Evolutionary conservation across 192 early-diverging fungal genomes (phyloP).

Genomic region (Coemansia sp.): DNA sequence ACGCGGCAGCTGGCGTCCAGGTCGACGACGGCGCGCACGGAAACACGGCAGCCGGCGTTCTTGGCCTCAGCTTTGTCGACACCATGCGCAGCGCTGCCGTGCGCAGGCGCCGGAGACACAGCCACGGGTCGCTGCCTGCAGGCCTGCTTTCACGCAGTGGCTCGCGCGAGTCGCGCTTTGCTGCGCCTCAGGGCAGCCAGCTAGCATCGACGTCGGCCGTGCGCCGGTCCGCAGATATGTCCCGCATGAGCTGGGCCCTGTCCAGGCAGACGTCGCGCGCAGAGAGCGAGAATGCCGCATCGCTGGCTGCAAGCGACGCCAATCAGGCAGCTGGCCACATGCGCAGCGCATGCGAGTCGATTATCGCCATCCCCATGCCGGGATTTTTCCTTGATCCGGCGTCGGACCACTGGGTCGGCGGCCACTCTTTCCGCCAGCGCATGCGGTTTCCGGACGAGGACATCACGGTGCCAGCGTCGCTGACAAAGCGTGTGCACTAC

Average conservation of each 20-base stretch:
- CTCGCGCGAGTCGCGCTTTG: slow-evolving; percentile 23
- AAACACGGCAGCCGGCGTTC: slow-evolving; percentile 32
- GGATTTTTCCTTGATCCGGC: slow-evolving; percentile 46
- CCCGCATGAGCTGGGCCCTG: slow-evolving; percentile 1
- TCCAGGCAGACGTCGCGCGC: slow-evolving; percentile 15
- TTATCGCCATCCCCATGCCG: slow-evolving; percentile 49
- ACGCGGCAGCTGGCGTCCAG: slow-evolving; percentile 11
- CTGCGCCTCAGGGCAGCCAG: background rate
- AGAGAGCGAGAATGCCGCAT: background rate
- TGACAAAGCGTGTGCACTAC: slow-evolving; percentile 55
- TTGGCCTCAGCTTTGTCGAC: slow-evolving; percentile 31
- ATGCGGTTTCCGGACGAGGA: slow-evolving; percentile 44
- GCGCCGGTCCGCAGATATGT: slow-evolving; percentile 6
- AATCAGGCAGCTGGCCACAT: background rate
- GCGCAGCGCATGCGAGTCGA: slow-evolving; percentile 16
- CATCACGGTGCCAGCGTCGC: slow-evolving; percentile 48
- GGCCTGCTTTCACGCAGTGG: slow-evolving; percentile 25
- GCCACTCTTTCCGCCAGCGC: slow-evolving; percentile 49
- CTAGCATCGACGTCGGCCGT: background rate
- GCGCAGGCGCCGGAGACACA: slow-evolving; percentile 19
- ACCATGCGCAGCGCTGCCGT: slow-evolving; percentile 20
- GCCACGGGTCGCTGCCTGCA: slow-evolving; percentile 29
- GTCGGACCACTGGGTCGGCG: slow-evolving; percentile 51
- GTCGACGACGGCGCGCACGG: slow-evolving; percentile 17
- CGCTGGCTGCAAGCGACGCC: slow-evolving; percentile 3